Evolutionary conservation across 495 filamentous ascomycete genomes (phyloP).

Genomic region (Clohesyomyces aquaticus): DNA sequence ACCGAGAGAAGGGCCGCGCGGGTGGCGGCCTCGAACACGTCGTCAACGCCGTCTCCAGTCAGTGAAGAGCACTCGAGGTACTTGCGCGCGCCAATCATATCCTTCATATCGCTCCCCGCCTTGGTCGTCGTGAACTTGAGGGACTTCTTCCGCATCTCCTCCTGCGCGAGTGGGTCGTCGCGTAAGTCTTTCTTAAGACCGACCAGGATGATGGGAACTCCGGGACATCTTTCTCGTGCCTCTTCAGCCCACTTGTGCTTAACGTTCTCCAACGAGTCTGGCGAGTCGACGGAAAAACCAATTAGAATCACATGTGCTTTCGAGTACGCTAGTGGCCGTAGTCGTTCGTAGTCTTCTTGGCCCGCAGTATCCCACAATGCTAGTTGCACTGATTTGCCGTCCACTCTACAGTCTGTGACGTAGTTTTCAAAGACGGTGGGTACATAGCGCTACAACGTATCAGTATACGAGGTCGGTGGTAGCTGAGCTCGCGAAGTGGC

Average conservation of each 20-base stretch:
- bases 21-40: slow-evolving; percentile 98
- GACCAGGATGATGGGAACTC: slow-evolving; percentile 93
- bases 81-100: slow-evolving; percentile 87
- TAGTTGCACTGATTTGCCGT: slow-evolving; percentile 54
- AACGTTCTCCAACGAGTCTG: slow-evolving; percentile 96
- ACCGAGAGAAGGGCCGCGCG: slow-evolving; percentile 91
- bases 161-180: slow-evolving; percentile 88
- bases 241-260: slow-evolving; percentile 99
- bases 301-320: slow-evolving; percentile 98
- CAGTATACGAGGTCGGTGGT: slow-evolving; percentile 18
- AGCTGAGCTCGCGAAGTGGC: slow-evolving; percentile 13
- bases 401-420: slow-evolving; percentile 54
- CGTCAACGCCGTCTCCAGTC: slow-evolving; percentile 97
- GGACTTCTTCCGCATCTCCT: slow-evolving; percentile 97
- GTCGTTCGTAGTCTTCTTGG: slow-evolving; percentile 60
- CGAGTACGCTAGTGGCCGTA: slow-evolving; percentile 94
- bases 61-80: slow-evolving; percentile 97
- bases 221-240: slow-evolving; percentile 90
- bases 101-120: slow-evolving; percentile 77
- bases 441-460: slow-evolving; percentile 40
- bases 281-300: slow-evolving; percentile 92
- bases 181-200: slow-evolving; percentile 98
- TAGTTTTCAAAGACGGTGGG: slow-evolving; percentile 56
- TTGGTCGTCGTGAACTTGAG: slow-evolving; percentile 79
- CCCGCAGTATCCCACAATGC: slow-evolving; percentile 56